Evolutionary conservation across 2,329 filamentous ascomycete genomes (phyloP).

Genomic region (Xylariales sp.): DNA sequence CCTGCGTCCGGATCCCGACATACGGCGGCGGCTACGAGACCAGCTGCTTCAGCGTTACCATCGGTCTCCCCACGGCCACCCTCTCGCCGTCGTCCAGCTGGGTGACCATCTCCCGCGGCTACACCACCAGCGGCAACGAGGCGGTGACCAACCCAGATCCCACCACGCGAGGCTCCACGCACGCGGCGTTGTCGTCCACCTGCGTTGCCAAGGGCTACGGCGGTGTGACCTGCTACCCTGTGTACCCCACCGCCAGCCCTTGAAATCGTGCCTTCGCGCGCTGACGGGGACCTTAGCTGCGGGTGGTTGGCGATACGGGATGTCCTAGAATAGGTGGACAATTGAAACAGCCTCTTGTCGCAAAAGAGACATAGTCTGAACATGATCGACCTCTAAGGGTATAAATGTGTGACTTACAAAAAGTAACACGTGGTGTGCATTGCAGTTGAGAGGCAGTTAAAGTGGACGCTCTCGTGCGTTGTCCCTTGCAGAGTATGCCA

Average conservation of each 20-base stretch:
- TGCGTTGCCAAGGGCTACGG: slow-evolving; percentile 6
- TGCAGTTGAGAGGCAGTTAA: no score
- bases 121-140: not conserved
- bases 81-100: not conserved
- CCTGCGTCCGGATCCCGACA: not conserved
- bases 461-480: no score
- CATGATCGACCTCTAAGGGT: no score
- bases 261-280: no score
- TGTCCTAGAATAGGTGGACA: no score
- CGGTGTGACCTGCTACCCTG: slow-evolving; percentile 4
- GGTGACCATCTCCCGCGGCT: not conserved
- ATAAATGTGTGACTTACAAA: no score
- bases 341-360: no score
- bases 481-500: no score
- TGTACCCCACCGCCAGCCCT: not conserved
- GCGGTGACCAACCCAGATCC: not conserved
- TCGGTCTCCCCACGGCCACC: not conserved
- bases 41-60: not conserved
- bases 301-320: no score
- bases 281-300: no score
- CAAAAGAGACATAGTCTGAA: no score
- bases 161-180: not conserved
- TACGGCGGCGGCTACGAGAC: not conserved
- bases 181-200: not conserved
- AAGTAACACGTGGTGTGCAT: no score